Base-by-base conservation (phyloP, 495 filamentous ascomycete species). In the Hyaloscypha variabilis region DNA sequence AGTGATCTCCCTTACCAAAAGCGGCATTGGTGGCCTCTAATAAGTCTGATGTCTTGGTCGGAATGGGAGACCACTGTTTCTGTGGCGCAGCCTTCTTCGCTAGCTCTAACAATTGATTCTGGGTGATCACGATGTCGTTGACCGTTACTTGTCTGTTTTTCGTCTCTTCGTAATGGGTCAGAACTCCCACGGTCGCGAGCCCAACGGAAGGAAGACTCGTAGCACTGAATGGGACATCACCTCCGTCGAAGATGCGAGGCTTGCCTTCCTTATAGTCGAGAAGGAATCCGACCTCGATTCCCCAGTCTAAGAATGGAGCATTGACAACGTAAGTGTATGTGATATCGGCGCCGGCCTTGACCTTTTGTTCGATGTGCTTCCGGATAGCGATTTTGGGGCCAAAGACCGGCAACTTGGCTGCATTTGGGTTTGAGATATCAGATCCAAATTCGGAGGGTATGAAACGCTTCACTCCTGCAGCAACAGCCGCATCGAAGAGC, bases 401-500 rank as follows among this genome's bases (percentile, higher is more conserved):
- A 68, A 80, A 84, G 51, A 85, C 67, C 4, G 81, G 78, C 0
- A 83, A 70, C 8, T 70, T 58, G 3, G 67, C 42, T 3, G 67
- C 66, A 6, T 76, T 72, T 6, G 75, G 69, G 54, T 82, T 73
- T 34, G 55, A 26, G 56, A 74, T 74, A 58, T 87, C 73, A 14
- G 66, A 71, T 17, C 89, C 90, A 64, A 86, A 92, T 66, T 90
- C 88, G 21, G 83, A 85, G 0, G 88, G 89, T 28, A 92, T 75
- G 66, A 88, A 87, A 25, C 87, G 82, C 69, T 81, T 77, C 0
- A 91, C 85, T 13, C 82, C 80, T 0, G 84, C 87, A 0, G 82
- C 79, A 17, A 85, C 69, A 1, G 87, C 83, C 0, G 88, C 89
- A 54, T 90, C 87, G 23, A 90, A 78, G 29, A 89, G 74, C 34